Evolutionary conservation across 768 basidiomycete genomes (phyloP).

Genomic region (Leccinum arenicola): DNA sequence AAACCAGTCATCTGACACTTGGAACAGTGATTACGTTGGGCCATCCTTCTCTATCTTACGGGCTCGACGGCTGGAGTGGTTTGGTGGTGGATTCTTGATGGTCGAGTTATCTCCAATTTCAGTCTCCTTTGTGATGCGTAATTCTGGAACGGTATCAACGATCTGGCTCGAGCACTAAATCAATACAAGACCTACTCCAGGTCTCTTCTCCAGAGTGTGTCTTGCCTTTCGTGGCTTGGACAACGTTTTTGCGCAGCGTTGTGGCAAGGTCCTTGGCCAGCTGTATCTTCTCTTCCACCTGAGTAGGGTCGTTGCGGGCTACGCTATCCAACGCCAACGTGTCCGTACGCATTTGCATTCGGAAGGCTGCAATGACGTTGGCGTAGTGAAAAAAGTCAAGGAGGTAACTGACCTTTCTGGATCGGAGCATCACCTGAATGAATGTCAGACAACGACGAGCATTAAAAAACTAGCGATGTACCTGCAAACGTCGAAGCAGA

Average conservation of each 20-base stretch:
- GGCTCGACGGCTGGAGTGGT: slow-evolving; percentile 47
- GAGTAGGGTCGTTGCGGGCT: slow-evolving; percentile 41
- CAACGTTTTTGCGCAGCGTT: slow-evolving; percentile 78
- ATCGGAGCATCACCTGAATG: slow-evolving; percentile 54
- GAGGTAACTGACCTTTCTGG: slow-evolving; percentile 39
- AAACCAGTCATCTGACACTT: slow-evolving; percentile 30
- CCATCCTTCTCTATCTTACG: slow-evolving; percentile 42
- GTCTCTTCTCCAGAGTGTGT: slow-evolving; percentile 39
- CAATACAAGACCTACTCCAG: slow-evolving; percentile 49
- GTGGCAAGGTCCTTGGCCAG: slow-evolving; percentile 70
- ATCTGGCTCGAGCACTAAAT: background rate
- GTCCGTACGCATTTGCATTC: slow-evolving; percentile 62
- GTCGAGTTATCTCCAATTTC: slow-evolving; percentile 85
- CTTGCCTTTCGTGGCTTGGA: slow-evolving; percentile 63
- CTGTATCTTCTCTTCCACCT: slow-evolving; percentile 52
- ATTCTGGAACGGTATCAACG: slow-evolving; percentile 40
- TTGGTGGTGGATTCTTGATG: slow-evolving; percentile 56
- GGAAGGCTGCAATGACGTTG: slow-evolving; percentile 55
- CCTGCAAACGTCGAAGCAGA: slow-evolving; percentile 67
- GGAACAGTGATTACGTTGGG: slow-evolving; percentile 23
- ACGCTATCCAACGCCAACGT: slow-evolving; percentile 38
- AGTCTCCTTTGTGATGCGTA: slow-evolving; percentile 75
- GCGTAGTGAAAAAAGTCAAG: background rate
- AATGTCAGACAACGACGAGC: background rate
- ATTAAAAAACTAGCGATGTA: slow-evolving; percentile 17